Base-by-base conservation (phyloP, 2,329 filamentous ascomycete genomes). In the Cytospora piceicola region DNA sequence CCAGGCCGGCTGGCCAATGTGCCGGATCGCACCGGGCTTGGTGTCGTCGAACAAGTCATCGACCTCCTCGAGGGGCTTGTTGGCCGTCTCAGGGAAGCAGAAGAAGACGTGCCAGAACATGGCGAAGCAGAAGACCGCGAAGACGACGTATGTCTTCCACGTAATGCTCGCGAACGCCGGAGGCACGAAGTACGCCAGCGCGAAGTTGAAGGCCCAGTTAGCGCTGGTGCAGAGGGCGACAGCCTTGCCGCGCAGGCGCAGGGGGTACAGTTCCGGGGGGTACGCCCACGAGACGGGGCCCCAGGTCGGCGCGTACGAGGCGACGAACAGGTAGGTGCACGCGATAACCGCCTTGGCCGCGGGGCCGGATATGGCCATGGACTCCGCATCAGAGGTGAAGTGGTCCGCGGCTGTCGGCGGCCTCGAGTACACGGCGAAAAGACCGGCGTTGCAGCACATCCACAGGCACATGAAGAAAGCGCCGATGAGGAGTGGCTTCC, bases 251-350 rank as follows among this genome's bases (percentile, higher is more conserved):
- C 79, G 67, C 59, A 77, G 75, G n/a, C 78, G 76, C 39, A 79
- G 75, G 22, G 79, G 79, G 72, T 77, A 84, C 36, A 84, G 74
- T 73, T 83, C 82, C 6, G 81, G 75, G 63, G 77, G 81, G 73
- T 80, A 83, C 54, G 75, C 78, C 81, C 77, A 83, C 59, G 78
- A 80, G 57, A 73, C 75, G 61, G 75, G 77, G 22, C 77, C 81
- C 82, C 75, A 81, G 39, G 76, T 81, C 17, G 76, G 78, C 52
- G 81, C 80, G 69, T 76, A 83, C 27, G 76, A 79, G 0, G 85
- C 85, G 22, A 89, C 85, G 63, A 89, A 87, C 42, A 86, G 83
- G 68, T 90, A 91, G 0, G 87, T 90, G 69, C 83, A 88, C 1
- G 88, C 87, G 63, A 91, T 86, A 68, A 90, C 82, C 0, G 83